Base-by-base conservation (phyloP, 2,329 filamentous ascomycete species). In the Knufia petricola region DNA sequence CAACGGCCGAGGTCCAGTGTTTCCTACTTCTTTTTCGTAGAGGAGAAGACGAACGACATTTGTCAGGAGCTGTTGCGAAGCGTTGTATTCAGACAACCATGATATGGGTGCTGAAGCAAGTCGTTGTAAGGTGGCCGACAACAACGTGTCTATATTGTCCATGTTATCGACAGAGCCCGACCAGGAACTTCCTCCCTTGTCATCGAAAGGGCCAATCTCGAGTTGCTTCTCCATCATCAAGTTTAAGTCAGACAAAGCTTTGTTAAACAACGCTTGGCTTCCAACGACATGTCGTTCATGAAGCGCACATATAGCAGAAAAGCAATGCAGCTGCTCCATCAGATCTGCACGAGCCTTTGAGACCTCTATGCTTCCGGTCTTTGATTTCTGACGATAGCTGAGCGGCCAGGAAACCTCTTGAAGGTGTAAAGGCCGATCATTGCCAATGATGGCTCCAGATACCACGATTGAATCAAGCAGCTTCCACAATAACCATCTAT, bases 401-500 rank as follows among this genome's bases (percentile, higher is more conserved):
- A 40, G 19, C 10, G 37, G 37, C 32, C 6, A 36, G 4, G 32
- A 36, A 4, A 36, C 13, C 10, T n/a, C 32, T 7, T 36, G 10
- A 36, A 36, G 32, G 13, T 36, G 7, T n/a, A 40, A 9, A 17
- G 19, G 6, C 9, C 21, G 4, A 21, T 24, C 37, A 9, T 7
- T 17, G 3, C 24, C 17, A 20, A 13, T 31, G 7, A 31, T 10
- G 8, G 15, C 8, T 32, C 26, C 12, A 31, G 26, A 17, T 19
- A n/a, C 24, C 15, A 12, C 8, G 26, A 37, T 37, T 13, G 21
- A 4, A 15, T 37, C 43, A 23, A 46, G 43, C 2, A 57, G 39
- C 20, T 44, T 54, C 55, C 55, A 55, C 19, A 58, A 32, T 28
- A 50, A 52, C 56, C 56, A 57, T 8, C 55, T 46, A 39, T 57